Evolutionary conservation across 2,329 filamentous ascomycete genomes (phyloP).

Genomic region (Cercospora sp.): DNA sequence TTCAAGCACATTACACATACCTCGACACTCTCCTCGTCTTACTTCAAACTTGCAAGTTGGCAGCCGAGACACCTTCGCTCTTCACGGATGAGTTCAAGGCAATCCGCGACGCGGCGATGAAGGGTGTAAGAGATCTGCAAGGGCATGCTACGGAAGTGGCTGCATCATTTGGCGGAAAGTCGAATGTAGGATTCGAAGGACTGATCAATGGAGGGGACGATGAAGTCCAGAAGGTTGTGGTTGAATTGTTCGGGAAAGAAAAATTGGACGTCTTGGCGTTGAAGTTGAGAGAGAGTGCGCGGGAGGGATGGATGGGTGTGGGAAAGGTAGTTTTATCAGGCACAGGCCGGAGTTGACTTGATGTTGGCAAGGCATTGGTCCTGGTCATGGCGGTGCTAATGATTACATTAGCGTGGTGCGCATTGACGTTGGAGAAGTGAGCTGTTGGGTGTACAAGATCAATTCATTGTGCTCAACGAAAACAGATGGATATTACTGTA

Average conservation of each 20-base stretch:
- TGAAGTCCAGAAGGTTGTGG: slow-evolving; percentile 19
- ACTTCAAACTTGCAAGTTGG: slow-evolving; percentile 23
- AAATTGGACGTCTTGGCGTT: background rate
- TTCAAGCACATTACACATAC: slow-evolving; percentile 30
- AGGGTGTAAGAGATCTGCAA: slow-evolving; percentile 28
- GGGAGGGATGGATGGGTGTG: slow-evolving; percentile 37
- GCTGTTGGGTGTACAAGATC: too few relatives aligned
- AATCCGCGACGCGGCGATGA: slow-evolving; percentile 27
- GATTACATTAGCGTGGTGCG: background rate
- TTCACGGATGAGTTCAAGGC: slow-evolving; percentile 11
- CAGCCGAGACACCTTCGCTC: slow-evolving; percentile 14
- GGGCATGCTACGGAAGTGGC: slow-evolving; percentile 28
- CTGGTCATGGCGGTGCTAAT: background rate
- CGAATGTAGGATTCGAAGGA: slow-evolving; percentile 34
- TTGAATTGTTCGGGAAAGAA: slow-evolving; percentile 19
- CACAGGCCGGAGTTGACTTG: slow-evolving; percentile 5
- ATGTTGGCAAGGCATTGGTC: background rate
- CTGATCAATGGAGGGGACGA: slow-evolving; percentile 23
- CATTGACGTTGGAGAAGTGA: background rate
- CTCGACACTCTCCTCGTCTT: slow-evolving; percentile 33
- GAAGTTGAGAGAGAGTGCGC: slow-evolving; percentile 26
- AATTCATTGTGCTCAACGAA: too few relatives aligned
- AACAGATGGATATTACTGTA: too few relatives aligned
- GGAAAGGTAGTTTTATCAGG: slow-evolving; percentile 20
- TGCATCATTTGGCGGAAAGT: slow-evolving; percentile 7